Percentiles rank a stretch among this genome's conserved stretches.
phyloP scores from a whole-genome alignment of 345 rosid species.

The Ricinus communis region DNA sequence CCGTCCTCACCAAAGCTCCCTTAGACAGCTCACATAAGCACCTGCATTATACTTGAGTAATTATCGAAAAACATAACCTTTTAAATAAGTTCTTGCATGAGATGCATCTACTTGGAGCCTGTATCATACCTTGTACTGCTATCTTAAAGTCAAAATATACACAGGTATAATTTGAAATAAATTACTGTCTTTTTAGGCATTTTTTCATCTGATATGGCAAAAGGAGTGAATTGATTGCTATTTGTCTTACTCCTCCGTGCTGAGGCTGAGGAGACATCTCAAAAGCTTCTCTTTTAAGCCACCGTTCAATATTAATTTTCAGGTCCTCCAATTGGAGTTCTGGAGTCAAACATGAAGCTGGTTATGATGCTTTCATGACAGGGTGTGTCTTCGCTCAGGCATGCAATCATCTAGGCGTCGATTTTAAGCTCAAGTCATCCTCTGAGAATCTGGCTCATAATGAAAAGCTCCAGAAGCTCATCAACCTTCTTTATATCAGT shows the following conservation, averaged over 20 bases:
- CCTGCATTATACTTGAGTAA: not conserved
- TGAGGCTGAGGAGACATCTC: not conserved
- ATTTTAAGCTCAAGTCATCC: constrained; percentile 48
- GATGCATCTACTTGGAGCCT: not conserved
- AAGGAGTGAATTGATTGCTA: constrained; percentile 5
- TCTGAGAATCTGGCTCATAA: constrained; percentile 44
- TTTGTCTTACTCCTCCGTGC: constrained; percentile 1
- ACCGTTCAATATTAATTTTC: constrained; percentile 24
- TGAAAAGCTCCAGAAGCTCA: constrained; percentile 58
- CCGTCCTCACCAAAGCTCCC: not conserved
- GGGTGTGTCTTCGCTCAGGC: constrained; percentile 90
- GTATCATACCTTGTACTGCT: not conserved
- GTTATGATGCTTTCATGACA: constrained; percentile 99
- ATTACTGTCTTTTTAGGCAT: not conserved
- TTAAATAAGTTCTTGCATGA: not conserved
- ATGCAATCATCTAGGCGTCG: constrained; percentile 70
- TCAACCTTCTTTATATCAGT: constrained; percentile 77
- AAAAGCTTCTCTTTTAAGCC: not conserved
- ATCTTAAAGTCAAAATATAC: not conserved
- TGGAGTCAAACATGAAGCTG: constrained; percentile 95
- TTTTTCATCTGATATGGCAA: not conserved
- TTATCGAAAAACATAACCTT: not conserved
- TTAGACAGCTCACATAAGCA: not conserved
- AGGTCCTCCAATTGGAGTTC: constrained; percentile 77
- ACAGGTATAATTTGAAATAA: not conserved